Evolutionary conservation across 768 basidiomycete species (phyloP).

Genomic region (Lactarius hengduanensis): DNA sequence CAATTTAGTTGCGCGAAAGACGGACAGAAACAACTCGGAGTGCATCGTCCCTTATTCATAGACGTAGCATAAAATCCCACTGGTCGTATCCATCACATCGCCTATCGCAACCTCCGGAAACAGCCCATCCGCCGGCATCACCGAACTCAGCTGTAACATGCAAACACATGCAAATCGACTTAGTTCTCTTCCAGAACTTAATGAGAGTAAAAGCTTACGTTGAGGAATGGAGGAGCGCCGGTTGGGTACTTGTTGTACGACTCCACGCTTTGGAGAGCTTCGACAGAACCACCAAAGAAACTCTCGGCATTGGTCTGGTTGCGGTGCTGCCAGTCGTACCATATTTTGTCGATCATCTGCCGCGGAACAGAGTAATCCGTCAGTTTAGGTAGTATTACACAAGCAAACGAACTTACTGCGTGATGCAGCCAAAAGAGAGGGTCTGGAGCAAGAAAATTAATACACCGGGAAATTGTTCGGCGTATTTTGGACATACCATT

Average conservation of each 20-base stretch:
- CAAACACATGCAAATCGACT: neutral
- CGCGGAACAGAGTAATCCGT: neutral
- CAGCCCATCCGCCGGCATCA: slow-evolving; percentile 35
- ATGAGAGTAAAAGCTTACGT: slow-evolving; percentile 23
- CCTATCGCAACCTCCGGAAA: slow-evolving; percentile 31
- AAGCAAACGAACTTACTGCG: slow-evolving; percentile 30
- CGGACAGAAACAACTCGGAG: too few species aligned
- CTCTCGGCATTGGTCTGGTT: slow-evolving; percentile 31
- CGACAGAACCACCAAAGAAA: slow-evolving; percentile 37
- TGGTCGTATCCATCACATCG: slow-evolving; percentile 36
- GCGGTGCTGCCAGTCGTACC: slow-evolving; percentile 39
- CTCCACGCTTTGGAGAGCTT: slow-evolving; percentile 31
- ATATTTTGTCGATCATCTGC: slow-evolving; percentile 41
- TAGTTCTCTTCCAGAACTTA: neutral
- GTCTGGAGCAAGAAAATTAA: slow-evolving; percentile 29
- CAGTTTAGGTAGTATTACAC: neutral
- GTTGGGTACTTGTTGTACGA: slow-evolving; percentile 33
- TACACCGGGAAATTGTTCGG: neutral
- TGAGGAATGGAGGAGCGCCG: slow-evolving; percentile 32
- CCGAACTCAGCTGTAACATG: slow-evolving; percentile 31
- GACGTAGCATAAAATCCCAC: slow-evolving; percentile 38
- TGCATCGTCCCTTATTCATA: slow-evolving; percentile 32
- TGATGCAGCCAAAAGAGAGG: slow-evolving; percentile 41
- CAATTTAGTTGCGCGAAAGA: too few species aligned
- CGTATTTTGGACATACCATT: slow-evolving; percentile 32